These are phyloP conservation scores for Bryoerythrophyllum caledonicum DNA, from an alignment of 225 moss, liverwort and hornwort genomes.

Conservation along the genomic window DNA sequence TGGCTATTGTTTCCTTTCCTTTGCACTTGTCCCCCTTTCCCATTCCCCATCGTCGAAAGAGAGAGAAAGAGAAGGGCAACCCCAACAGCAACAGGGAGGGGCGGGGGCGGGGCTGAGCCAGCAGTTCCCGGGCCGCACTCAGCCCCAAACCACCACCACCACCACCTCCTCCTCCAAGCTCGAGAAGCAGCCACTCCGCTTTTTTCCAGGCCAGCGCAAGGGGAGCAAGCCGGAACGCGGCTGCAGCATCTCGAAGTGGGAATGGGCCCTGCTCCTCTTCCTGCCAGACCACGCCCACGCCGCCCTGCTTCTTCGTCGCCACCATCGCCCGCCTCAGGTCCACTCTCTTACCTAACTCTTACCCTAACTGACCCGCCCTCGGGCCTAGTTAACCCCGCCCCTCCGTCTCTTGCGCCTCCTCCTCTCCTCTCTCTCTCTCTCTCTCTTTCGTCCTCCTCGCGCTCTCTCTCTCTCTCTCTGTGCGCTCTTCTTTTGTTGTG, in stretches of 20 bases:
- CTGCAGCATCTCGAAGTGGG: slow-evolving; percentile 47
- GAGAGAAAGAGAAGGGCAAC: neutral
- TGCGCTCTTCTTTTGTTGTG: neutral
- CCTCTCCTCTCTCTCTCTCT: neutral
- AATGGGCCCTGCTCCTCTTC: slow-evolving; percentile 39
- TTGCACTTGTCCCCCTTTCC: neutral
- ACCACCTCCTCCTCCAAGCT: neutral
- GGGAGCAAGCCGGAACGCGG: slow-evolving; percentile 28
- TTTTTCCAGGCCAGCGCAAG: slow-evolving; percentile 19
- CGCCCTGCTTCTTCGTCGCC: slow-evolving; percentile 28
- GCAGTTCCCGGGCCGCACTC: slow-evolving; percentile 13
- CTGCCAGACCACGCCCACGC: too few species aligned
- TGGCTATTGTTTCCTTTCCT: neutral
- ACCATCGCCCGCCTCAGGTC: slow-evolving; percentile 29
- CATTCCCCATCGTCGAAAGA: neutral
- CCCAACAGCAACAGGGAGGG: neutral
- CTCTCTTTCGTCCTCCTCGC: neutral
- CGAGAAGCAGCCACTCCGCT: slow-evolving; percentile 19
- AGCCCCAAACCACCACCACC: neutral
- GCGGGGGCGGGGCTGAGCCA: neutral
- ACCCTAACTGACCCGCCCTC: neutral
- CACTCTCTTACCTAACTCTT: too few species aligned
- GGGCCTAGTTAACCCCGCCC: neutral
- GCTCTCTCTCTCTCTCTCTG: neutral
- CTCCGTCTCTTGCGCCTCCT: slow-evolving; percentile 23